Evolutionary conservation across 306 rosid species (phyloP).

Genomic region (Acacia confusa): DNA sequence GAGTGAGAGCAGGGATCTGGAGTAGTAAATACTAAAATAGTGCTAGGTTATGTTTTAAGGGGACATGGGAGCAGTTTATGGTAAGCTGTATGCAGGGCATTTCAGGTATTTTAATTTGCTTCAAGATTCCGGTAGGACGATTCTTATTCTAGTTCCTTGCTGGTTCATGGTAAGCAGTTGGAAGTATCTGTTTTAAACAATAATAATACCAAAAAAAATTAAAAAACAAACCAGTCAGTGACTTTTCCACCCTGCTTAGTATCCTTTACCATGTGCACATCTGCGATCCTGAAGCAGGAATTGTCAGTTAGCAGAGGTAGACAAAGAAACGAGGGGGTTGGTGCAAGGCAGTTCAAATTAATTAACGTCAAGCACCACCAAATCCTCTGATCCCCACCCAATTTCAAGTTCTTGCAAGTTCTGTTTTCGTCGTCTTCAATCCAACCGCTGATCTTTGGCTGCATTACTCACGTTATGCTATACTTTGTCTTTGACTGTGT

Average conservation of each 20-base stretch:
- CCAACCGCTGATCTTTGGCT: background rate
- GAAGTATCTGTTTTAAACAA: background rate
- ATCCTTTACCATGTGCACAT: background rate
- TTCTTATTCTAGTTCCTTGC: background rate
- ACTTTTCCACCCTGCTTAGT: background rate
- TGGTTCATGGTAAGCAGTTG: background rate
- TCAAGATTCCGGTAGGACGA: background rate
- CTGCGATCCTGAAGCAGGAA: background rate
- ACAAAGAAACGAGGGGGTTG: background rate
- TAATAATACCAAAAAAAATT: background rate
- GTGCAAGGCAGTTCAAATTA: background rate
- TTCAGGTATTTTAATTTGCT: background rate
- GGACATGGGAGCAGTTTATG: background rate
- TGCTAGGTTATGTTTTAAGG: background rate
- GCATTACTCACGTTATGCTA: background rate
- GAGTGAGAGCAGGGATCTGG: background rate
- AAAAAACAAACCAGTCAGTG: background rate
- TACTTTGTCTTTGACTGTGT: background rate
- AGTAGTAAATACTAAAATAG: background rate
- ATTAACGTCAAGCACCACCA: background rate
- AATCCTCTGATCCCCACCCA: background rate
- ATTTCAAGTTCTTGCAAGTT: background rate
- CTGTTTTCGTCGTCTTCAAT: background rate
- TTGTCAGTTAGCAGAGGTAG: background rate
- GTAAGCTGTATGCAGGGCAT: background rate